phyloP scores from a whole-genome alignment of 2,329 filamentous ascomycete genomes.

The Drechslerella coelobrocha region DNA sequence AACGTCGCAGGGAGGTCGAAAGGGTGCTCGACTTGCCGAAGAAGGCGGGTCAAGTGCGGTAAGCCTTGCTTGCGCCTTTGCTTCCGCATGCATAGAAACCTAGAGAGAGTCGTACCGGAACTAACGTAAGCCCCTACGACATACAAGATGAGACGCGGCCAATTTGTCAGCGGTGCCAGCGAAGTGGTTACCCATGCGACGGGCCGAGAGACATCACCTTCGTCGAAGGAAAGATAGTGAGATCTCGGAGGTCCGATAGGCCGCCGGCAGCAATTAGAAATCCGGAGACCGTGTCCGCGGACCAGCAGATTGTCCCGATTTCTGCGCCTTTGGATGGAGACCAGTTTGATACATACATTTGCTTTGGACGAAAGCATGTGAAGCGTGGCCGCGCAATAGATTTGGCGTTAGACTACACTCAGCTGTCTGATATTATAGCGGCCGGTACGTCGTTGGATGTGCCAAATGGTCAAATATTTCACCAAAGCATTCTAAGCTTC shows the following conservation, averaged over 20 bases:
- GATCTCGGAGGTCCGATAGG: constrained; percentile 53
- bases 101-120: background rate
- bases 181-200: constrained; percentile 53
- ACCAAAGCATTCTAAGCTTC: constrained; percentile 54
- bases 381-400: constrained; percentile 54
- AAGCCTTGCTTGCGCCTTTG: constrained; percentile 28
- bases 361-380: constrained; percentile 53
- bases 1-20: constrained; percentile 56
- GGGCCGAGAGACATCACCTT: constrained; percentile 55
- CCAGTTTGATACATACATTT: constrained; percentile 55
- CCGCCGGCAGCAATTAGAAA: background rate
- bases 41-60: constrained; percentile 56
- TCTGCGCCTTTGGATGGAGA: constrained; percentile 35
- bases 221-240: constrained; percentile 55
- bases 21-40: constrained; percentile 56
- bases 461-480: constrained; percentile 48
- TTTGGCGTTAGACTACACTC: constrained; percentile 51
- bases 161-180: constrained; percentile 55
- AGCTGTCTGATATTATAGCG: constrained; percentile 50
- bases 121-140: background rate
- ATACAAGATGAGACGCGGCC: constrained; percentile 54
- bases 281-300: background rate
- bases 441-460: constrained; percentile 19
- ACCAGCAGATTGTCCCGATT: background rate
- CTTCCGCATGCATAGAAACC: constrained; percentile 22